Evolutionary conservation across 2,329 filamentous ascomycete species (phyloP), one percentile per base, ranked within the genome.

Genomic region (Paecilomyces dactylethromorphus): DNA sequence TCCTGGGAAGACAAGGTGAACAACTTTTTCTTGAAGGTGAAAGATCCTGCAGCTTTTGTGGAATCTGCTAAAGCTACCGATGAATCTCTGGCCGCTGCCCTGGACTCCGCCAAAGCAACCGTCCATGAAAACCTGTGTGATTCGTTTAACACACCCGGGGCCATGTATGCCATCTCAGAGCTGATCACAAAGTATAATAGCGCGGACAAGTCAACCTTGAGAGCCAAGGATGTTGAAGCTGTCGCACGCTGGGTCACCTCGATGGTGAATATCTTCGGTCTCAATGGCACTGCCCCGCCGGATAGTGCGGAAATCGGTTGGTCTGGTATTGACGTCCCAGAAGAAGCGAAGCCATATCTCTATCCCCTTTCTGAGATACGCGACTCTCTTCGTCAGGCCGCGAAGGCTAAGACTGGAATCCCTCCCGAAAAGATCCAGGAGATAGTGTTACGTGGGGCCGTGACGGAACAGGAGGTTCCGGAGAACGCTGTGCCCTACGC

Each of bases 71-170:
- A 67, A 4, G 67, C 71, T 31, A 64, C 60, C 31, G 72, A 79
- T 53, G 69, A 73, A n/a, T 73, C 75, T n/a, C 72, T 87, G 1
- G 69, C 72, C 11, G 68, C 73, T 12, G 76, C 79, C 21, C 75
- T 89, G 39, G 79, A 82, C 54, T 70, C 78, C 24, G 80, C 85
- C 1, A 82, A 87, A 66, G 68, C 75, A 22, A 78, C 81, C n/a
- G 75, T 88, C n/a, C 77, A 88, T 66, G 77, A 79, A 50, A 88
- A 89, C 1, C 80, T 97, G 15, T 82, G 82, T 65, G 91, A 96
- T 75, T 96, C 92, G 0, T 96, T 97, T 72, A 89, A 97, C 74
- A 97, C 92, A 0, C 86, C 90, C 1, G 79, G 81, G 55, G 91
- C 87, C 4, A 91, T 97, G 88, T 83, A 84, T 54, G 78, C 86